A percentile compares a stretch with the other conserved stretches of the same genome.
Conservation (phyloP, 1,139 yeast genomes). For the Debaryomyces nepalensis region DNA sequence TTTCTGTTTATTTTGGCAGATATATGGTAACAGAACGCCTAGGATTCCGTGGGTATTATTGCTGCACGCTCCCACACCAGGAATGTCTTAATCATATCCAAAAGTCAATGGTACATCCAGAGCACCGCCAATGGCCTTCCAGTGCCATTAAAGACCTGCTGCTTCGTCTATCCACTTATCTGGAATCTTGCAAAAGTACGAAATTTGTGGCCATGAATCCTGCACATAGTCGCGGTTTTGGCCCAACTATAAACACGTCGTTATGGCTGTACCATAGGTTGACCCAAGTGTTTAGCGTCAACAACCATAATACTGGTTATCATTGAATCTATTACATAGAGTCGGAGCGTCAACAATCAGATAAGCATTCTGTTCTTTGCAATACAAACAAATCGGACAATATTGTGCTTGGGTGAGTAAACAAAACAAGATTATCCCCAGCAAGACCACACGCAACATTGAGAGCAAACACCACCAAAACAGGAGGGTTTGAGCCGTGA, state of each 20-base stretch:
- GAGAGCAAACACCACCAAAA: neutral
- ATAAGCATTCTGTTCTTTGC: neutral
- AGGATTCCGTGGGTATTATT: no score
- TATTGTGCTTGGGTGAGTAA: neutral
- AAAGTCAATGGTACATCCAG: no score
- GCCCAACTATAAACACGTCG: conserved; percentile 9
- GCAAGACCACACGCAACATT: neutral
- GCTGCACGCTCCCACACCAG: no score
- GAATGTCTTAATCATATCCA: no score
- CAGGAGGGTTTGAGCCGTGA: neutral
- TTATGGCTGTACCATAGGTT: neutral
- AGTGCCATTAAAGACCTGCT: no score
- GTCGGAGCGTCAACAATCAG: neutral
- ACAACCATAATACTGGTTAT: neutral
- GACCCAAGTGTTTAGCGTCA: neutral
- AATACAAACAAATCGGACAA: neutral
- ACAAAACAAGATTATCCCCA: neutral
- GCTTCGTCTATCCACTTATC: no score
- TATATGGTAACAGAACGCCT: no score
- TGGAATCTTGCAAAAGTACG: no score
- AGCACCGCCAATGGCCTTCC: no score
- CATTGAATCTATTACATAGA: conserved; percentile 1
- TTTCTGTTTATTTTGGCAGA: no score
- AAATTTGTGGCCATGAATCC: neutral
- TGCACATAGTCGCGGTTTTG: neutral